Evolutionary conservation across 352 stramenopile genomes (phyloP), one percentile per base, ranked within the genome.

Genomic region (Globisporangium viniferum): DNA sequence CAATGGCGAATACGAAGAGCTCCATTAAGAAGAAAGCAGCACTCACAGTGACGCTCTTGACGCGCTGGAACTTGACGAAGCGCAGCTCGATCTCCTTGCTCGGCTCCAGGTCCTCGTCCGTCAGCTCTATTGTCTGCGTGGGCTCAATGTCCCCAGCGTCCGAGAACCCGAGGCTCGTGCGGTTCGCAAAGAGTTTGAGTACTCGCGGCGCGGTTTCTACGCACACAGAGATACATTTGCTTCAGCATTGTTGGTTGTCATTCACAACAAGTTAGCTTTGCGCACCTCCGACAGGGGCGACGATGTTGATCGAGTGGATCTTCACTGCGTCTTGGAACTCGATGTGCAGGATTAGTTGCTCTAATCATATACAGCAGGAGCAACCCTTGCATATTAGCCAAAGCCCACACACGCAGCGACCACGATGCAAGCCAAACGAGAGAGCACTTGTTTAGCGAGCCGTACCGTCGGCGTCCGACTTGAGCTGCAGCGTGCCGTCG

Each of bases 241-340:
- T 33, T 48, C 18, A 24, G 22, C 22, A 33, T 5, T 15, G 27
- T 62, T 18, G 36, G 27, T 62, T 18, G 36, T 27, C 14, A 62
- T 36, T 29, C 31, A 56, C 14, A 62, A 51, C 3, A 5, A 3
- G 27, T 20, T 27, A 58, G 22, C 22, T 54, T 54, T 58, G 15
- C 12, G 48, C 66, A 86, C 78, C 78, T 58, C 81, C 81, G 10
- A 69, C 51, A 0, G 83, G 80, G 1, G 86, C 83, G 46, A 82
- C 77, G 39, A 94, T 67, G 53, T 79, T 81, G 31, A 94, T 76
- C 46, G 86, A 94, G 69, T 91, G 86, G 33, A 94, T 70, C 72
- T 94, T 94, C 64, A 94, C 81, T 0, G 79, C 66, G 22, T 94
- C 84, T 49, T 94, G 85, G 77, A 94, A 94, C 69, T 91, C 84